Base-by-base conservation (phyloP, 345 rosid genomes). In the Salix caprea region DNA sequence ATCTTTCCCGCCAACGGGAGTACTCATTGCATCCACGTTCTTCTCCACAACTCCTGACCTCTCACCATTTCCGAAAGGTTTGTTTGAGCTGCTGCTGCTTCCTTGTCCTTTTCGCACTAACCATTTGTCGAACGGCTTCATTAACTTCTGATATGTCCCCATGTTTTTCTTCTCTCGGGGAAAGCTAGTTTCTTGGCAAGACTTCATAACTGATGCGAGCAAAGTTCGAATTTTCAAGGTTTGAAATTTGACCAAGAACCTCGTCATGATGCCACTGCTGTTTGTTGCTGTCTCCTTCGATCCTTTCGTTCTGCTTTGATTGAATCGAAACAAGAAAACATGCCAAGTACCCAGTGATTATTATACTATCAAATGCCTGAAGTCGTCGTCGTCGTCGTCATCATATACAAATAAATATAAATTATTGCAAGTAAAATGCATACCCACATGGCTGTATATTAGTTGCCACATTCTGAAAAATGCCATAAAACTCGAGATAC, bases 171-270 rank as follows among this genome's bases (percentile, higher is more conserved):
- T 44, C 24, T 66, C 52, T 12, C n/a, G 34, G 71, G 42, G 18
- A 50, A 26, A 24, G 36, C n/a, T 19, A 13, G 46, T 68, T 6
- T 34, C 40, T 56, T 69, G 85, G 52, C 75, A 37, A 50, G 70
- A 71, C 72, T 81, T 86, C 76, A 77, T 23, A 14, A 86, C 24
- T 42, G 86, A 73, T 36, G 83, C 74, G 4, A 86, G 26, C 56
- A 86, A 21, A 24, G 80, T 39, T 40, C 76, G 67, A 5, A 84
- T 46, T 10, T 81, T 82, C 39, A 76, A 23, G 9, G 82, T 70
- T 54, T 76, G 80, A 28, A 84, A 74, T 62, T 86, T 86, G 74
- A 79, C 28, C 21, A 86, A 66, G 52, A 86, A 79, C 11, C 75
- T 79, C 85, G 77, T 68, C 71, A 68, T 50, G 4, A 81, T 72